A percentile compares a stretch with the other conserved stretches of the same genome.
These are phyloP conservation scores for Evansstolkia leycettana DNA, from an alignment of 495 filamentous ascomycete genomes.

Conservation along the genomic window DNA sequence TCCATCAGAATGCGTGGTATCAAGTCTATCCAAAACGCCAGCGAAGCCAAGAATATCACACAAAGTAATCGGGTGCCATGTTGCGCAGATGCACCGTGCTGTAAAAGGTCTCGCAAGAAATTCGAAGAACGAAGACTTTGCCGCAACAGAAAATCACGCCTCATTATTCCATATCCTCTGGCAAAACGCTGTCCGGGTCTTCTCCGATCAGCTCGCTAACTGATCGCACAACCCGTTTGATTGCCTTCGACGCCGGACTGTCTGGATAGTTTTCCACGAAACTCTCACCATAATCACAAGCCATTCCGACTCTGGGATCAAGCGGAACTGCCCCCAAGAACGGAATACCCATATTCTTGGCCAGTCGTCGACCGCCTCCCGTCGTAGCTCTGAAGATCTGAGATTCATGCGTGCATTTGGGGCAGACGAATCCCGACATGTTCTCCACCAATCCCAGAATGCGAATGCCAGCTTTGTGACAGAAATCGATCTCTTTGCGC, in stretches of 20 bases:
- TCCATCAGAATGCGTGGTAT: background rate
- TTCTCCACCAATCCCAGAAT: slow-evolving; percentile 91
- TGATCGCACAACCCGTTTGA: slow-evolving; percentile 61
- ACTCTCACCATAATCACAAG: slow-evolving; percentile 93
- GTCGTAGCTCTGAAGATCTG: slow-evolving; percentile 90
- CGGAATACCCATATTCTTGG: slow-evolving; percentile 71
- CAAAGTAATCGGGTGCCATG: background rate
- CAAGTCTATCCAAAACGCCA: background rate
- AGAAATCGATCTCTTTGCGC: slow-evolving; percentile 93
- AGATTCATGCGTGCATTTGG: slow-evolving; percentile 65
- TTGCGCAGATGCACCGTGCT: background rate
- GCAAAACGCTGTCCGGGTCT: slow-evolving; percentile 30
- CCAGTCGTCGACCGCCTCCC: slow-evolving; percentile 68
- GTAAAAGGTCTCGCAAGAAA: background rate
- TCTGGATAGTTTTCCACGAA: slow-evolving; percentile 91
- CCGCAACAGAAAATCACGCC: too few relatives aligned
- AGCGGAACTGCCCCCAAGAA: slow-evolving; percentile 88
- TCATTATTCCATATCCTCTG: slow-evolving; percentile 21
- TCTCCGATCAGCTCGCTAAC: slow-evolving; percentile 54
- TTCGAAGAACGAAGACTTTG: too few relatives aligned
- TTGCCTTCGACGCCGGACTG: slow-evolving; percentile 70
- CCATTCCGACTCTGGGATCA: slow-evolving; percentile 89
- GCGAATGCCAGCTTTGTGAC: slow-evolving; percentile 80
- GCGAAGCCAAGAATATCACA: background rate
- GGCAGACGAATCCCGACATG: slow-evolving; percentile 94